Percentiles rank a stretch among this genome's conserved stretches.
Conservation (phyloP, 208 protist species). For the Acanthamoeba sp. region DNA sequence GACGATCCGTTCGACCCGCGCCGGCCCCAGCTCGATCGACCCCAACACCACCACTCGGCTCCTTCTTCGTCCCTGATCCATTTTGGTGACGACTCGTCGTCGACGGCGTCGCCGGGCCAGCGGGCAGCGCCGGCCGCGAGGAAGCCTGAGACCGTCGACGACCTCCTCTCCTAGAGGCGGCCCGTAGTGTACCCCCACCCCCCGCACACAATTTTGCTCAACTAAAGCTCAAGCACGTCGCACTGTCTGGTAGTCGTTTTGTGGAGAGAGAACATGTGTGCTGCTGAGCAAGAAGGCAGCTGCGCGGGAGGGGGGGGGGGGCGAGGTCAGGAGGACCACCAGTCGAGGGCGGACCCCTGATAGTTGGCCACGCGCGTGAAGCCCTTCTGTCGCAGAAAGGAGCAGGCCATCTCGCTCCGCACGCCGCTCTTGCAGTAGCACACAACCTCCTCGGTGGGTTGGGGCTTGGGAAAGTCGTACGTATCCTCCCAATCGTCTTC, state of each 20-base stretch:
- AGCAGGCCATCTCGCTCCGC: constrained; percentile 48
- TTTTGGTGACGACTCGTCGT: neutral
- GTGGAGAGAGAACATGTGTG: too few relatives aligned
- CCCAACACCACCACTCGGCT: neutral
- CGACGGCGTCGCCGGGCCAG: neutral
- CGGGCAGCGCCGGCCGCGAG: neutral
- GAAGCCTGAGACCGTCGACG: neutral
- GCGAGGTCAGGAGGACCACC: constrained; percentile 5
- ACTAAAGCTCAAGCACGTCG: too few relatives aligned
- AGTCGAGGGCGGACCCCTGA: constrained; percentile 7
- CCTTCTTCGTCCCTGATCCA: neutral
- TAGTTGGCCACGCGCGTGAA: constrained; percentile 35
- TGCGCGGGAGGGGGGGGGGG: too few relatives aligned
- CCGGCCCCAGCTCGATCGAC: neutral
- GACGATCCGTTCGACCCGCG: neutral
- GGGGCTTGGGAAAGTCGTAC: constrained; percentile 44
- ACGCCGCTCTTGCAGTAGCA: constrained; percentile 60
- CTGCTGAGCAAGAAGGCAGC: too few relatives aligned
- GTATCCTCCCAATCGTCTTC: constrained; percentile 53
- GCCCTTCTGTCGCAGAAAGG: constrained; percentile 1
- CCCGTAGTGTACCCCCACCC: neutral
- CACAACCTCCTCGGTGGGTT: neutral
- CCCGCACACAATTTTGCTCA: neutral
- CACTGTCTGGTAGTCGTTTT: too few relatives aligned
- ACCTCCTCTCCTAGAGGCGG: neutral